Conservation (phyloP, 495 filamentous ascomycete genomes). For the Pyrenula massariospora region DNA sequence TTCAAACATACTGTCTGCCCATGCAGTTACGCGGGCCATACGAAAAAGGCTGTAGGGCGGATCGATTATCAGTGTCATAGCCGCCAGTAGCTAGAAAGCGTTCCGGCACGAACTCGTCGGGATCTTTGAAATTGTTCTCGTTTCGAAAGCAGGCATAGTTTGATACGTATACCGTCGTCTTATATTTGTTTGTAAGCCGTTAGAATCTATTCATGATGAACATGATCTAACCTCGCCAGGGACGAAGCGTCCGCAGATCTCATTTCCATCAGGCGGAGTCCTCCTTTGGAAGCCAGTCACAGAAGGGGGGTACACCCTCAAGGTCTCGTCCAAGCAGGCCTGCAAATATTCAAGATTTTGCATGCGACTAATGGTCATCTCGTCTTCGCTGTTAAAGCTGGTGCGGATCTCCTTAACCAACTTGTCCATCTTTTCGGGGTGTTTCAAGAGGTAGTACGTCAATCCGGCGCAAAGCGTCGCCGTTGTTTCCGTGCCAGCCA, state of each 20-base stretch:
- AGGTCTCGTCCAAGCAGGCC: conserved; percentile 36
- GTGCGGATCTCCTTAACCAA: conserved; percentile 32
- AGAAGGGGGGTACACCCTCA: conserved; percentile 43
- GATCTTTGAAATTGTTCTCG: conserved; percentile 22
- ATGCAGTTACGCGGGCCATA: conserved; percentile 27
- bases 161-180: conserved; percentile 28
- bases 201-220: too few relatives aligned
- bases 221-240: too few relatives aligned
- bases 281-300: conserved; percentile 27
- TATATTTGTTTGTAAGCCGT: too few relatives aligned
- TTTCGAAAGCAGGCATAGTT: conserved; percentile 25
- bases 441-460: conserved; percentile 32
- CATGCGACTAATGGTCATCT: conserved; percentile 34
- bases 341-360: conserved; percentile 33
- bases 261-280: conserved; percentile 25
- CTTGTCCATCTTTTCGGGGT: conserved; percentile 27
- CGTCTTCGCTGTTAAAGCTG: conserved; percentile 29
- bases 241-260: conserved; percentile 25
- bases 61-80: conserved; percentile 10
- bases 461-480: conserved; percentile 39
- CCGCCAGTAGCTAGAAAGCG: conserved; percentile 25
- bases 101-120: conserved; percentile 28
- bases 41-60: conserved; percentile 25
- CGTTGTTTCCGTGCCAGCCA: conserved; percentile 44
- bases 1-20: conserved; percentile 23